Conservation (phyloP, 2,329 filamentous ascomycete species). For the Blastomyces percursus region DNA sequence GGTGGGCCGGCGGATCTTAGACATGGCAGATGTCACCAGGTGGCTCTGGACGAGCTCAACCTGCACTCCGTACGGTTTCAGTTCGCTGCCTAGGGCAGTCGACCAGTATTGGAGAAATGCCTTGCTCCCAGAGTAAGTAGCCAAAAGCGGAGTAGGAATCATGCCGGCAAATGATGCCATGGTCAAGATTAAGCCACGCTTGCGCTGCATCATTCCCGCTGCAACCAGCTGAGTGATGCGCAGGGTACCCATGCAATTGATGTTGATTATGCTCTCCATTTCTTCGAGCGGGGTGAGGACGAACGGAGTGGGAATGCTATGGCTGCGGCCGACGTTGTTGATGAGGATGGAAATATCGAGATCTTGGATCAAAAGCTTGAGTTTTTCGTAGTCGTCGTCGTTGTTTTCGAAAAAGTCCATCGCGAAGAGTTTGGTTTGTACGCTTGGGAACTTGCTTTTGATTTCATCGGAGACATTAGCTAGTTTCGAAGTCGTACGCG, state of each 20-base stretch:
- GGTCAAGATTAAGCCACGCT: conserved; percentile 79
- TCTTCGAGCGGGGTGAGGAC: conserved; percentile 66
- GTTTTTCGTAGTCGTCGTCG: conserved; percentile 65
- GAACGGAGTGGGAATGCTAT: conserved; percentile 87
- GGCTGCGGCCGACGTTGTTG: conserved; percentile 95
- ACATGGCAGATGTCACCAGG: conserved; percentile 92
- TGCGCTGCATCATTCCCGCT: conserved; percentile 72
- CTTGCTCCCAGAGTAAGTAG: conserved; percentile 95
- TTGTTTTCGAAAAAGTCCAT: conserved; percentile 86
- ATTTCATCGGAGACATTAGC: conserved; percentile 66
- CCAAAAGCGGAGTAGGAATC: conserved; percentile 80
- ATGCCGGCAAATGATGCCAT: conserved; percentile 97
- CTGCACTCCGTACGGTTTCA: conserved; percentile 67
- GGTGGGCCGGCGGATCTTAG: conserved; percentile 75
- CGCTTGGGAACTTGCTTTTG: conserved; percentile 47
- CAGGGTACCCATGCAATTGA: conserved; percentile 88
- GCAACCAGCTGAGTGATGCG: conserved; percentile 76
- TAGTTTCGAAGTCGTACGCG: conserved; percentile 89
- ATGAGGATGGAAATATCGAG: conserved; percentile 79
- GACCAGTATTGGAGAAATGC: conserved; percentile 98
- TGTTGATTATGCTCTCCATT: conserved; percentile 79
- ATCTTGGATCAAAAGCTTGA: conserved; percentile 56
- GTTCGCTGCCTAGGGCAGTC: conserved; percentile 69
- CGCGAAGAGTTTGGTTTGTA: conserved; percentile 66
- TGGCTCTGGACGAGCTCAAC: conserved; percentile 90